Conservation (phyloP, 2,329 filamentous ascomycete genomes). For the Colletotrichum sp. region DNA sequence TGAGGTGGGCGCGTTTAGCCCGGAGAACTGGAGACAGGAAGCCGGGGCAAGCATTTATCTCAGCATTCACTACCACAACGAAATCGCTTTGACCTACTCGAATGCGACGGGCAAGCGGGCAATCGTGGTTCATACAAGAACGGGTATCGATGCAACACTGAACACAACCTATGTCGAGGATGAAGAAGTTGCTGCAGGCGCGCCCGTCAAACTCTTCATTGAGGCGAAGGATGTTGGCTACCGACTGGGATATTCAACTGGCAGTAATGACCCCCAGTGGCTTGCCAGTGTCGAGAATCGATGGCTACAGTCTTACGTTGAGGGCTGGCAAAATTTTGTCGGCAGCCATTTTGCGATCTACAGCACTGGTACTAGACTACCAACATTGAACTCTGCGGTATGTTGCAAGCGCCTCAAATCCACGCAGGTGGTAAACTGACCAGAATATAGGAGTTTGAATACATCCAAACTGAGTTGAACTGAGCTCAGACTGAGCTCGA, state of each 20-base stretch:
- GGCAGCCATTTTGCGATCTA: conserved; percentile 22
- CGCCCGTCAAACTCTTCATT: conserved; percentile 17
- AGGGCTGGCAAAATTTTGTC: conserved; percentile 23
- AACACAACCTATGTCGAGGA: conserved; percentile 21
- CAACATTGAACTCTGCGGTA: conserved; percentile 12
- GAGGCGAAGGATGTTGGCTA: conserved; percentile 15
- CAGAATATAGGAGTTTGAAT: conserved; percentile 11
- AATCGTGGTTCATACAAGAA: conserved; percentile 11
- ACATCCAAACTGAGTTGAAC: conserved; percentile 16
- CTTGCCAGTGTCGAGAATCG: conserved; percentile 14
- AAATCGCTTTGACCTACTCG: conserved; percentile 9
- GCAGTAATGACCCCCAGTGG: conserved; percentile 4
- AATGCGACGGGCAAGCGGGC: conserved; percentile 1
- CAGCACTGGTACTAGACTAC: conserved; percentile 10
- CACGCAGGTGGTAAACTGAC: neutral
- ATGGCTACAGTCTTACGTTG: conserved; percentile 12
- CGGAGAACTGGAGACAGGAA: conserved; percentile 8
- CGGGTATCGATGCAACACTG: conserved; percentile 13
- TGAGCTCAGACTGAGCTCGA: neutral
- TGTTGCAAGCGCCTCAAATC: neutral
- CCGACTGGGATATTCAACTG: conserved; percentile 10
- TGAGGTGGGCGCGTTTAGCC: conserved; percentile 8
- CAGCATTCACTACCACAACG: conserved; percentile 22
- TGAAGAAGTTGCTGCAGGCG: conserved; percentile 12
- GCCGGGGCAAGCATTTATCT: conserved; percentile 18